Percentiles rank a stretch among this genome's conserved stretches.
Conservation (phyloP, 495 filamentous ascomycete species). For the Podospora tetraspora region DNA sequence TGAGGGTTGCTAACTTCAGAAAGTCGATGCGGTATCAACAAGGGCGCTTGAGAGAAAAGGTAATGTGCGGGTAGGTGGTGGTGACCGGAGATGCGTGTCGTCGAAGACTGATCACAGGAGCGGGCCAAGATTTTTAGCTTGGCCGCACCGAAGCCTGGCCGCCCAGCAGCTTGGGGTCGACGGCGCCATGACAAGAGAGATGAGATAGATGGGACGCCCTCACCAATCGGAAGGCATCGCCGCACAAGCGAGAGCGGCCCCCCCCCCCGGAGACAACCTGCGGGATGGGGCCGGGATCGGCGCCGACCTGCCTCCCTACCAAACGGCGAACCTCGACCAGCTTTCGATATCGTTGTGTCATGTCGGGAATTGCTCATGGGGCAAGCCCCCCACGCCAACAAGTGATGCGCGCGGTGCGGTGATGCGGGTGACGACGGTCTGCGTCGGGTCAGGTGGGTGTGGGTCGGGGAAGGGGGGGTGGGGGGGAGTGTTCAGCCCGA, state of each 20-base stretch:
- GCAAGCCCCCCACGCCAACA: neutral
- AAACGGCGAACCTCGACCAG: neutral
- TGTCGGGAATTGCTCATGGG: neutral
- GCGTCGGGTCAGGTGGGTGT: neutral
- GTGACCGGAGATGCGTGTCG: neutral
- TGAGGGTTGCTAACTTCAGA: no score
- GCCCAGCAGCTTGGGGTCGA: neutral
- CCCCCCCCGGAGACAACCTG: neutral
- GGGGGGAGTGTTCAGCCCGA: neutral
- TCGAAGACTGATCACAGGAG: neutral
- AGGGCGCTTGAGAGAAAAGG: neutral
- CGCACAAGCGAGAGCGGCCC: neutral
- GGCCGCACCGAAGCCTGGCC: no score
- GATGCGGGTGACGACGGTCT: neutral
- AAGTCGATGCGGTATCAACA: neutral
- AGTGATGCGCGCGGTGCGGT: neutral
- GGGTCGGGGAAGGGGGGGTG: neutral
- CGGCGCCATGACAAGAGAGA: neutral
- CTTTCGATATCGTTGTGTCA: neutral
- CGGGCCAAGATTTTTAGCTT: neutral
- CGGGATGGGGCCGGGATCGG: neutral
- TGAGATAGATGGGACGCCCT: neutral
- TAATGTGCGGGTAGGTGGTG: no score
- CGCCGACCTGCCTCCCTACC: neutral
- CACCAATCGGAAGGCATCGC: neutral